These are phyloP conservation scores for Torulaspora maleeae DNA, from an alignment of 805 yeast species.

Conservation along the genomic window DNA sequence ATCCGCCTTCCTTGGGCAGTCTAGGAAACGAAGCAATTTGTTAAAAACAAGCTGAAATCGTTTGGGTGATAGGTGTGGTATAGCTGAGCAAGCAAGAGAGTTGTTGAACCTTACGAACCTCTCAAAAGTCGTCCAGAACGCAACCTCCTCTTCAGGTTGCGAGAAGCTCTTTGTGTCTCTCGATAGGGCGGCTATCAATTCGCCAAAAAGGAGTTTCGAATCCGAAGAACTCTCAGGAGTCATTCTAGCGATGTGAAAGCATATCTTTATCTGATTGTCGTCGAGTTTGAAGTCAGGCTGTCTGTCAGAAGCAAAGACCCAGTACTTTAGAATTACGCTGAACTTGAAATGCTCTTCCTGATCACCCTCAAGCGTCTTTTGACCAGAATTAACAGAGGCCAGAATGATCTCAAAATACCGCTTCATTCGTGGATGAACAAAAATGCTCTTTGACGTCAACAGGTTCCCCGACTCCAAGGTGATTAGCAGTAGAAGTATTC, in stretches of 20 bases:
- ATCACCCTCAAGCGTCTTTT: neutral
- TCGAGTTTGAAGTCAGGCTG: neutral
- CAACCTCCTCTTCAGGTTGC: neutral
- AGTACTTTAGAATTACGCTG: constrained; percentile 24
- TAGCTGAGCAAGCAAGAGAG: constrained; percentile 15
- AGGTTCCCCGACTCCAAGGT: constrained; percentile 1
- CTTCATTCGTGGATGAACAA: neutral
- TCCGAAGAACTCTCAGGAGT: constrained; percentile 8
- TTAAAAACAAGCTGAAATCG: constrained; percentile 10
- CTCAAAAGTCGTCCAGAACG: constrained; percentile 15
- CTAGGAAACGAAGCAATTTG: constrained; percentile 4
- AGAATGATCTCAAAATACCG: neutral
- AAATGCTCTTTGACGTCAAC: neutral
- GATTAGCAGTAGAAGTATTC: constrained; percentile 4
- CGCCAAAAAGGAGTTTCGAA: constrained; percentile 3
- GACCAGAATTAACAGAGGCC: neutral
- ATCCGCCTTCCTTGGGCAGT: constrained; percentile 20
- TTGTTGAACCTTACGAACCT: constrained; percentile 18
- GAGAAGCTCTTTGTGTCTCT: constrained; percentile 1
- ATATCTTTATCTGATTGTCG: constrained; percentile 11
- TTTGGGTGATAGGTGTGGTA: constrained; percentile 15
- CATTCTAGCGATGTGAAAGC: constrained; percentile 22
- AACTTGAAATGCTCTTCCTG: constrained; percentile 15
- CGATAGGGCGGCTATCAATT: neutral
- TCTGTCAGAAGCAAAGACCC: constrained; percentile 9